Evolutionary conservation across 2,329 filamentous ascomycete species (phyloP).

Genomic region (Xylariaceae sp.): DNA sequence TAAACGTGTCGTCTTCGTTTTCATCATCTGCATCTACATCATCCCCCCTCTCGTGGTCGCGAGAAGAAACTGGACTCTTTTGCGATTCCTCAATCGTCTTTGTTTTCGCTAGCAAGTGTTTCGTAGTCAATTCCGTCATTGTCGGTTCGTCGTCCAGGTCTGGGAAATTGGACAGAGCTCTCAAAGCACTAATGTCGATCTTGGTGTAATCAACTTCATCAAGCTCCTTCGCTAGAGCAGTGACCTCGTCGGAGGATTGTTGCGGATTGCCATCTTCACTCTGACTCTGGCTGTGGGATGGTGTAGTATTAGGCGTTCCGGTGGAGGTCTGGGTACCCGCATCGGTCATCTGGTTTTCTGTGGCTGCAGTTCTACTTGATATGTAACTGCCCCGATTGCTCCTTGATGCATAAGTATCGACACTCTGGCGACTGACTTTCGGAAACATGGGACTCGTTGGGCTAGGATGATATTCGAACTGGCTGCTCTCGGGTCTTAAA

Average conservation of each 20-base stretch:
- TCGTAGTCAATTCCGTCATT: conserved; percentile 10
- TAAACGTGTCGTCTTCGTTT: conserved; percentile 36
- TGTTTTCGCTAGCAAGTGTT: conserved; percentile 4
- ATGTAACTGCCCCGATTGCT: conserved; percentile 73
- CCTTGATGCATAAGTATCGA: conserved; percentile 56
- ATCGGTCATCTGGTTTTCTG: conserved; percentile 66
- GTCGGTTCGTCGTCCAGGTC: conserved; percentile 29
- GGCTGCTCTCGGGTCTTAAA: conserved; percentile 67
- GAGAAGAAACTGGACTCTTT: conserved; percentile 3
- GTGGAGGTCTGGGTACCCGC: conserved; percentile 60
- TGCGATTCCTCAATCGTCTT: conserved; percentile 3
- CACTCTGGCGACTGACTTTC: conserved; percentile 60
- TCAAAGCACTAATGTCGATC: conserved; percentile 48
- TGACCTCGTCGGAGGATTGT: conserved; percentile 37
- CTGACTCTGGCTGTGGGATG: conserved; percentile 36
- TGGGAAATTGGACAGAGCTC: conserved; percentile 39
- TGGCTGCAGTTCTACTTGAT: conserved; percentile 55
- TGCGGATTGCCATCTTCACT: conserved; percentile 47
- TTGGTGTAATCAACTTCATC: conserved; percentile 57
- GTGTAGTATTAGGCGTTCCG: conserved; percentile 50
- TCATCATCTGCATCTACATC: conserved; percentile 31
- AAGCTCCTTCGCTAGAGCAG: conserved; percentile 34
- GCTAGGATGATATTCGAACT: conserved; percentile 77
- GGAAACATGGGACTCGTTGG: conserved; percentile 69
- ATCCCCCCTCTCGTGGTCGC: conserved; percentile 10